A percentile compares a stretch with the other conserved stretches of the same genome.
phyloP scores from a whole-genome alignment of 768 basidiomycete genomes.

The Hirschioporus abietinus region DNA sequence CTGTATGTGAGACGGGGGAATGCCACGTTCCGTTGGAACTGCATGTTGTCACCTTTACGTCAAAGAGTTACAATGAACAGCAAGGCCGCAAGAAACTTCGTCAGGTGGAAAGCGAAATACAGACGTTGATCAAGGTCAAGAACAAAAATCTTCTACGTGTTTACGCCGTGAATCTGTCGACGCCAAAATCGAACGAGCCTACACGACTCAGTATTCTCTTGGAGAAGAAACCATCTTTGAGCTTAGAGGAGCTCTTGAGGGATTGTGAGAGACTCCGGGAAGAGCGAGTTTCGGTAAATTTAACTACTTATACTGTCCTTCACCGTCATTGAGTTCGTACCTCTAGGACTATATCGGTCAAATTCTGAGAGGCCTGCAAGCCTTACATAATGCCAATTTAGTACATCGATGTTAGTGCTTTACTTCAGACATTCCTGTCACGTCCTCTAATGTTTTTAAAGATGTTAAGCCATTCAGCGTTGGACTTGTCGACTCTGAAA shows the following conservation, averaged over 20 bases:
- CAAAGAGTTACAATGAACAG: slow-evolving; percentile 59
- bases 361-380: slow-evolving; percentile 63
- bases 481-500: slow-evolving; percentile 49
- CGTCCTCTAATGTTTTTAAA: slow-evolving; percentile 19
- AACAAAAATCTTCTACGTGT: slow-evolving; percentile 64
- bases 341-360: slow-evolving; percentile 72
- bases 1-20: slow-evolving; percentile 53
- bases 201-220: slow-evolving; percentile 61
- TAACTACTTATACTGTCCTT: slow-evolving; percentile 4
- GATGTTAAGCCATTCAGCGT: slow-evolving; percentile 57
- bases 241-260: slow-evolving; percentile 68
- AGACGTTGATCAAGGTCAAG: slow-evolving; percentile 49
- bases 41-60: slow-evolving; percentile 58
- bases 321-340: background rate
- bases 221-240: slow-evolving; percentile 65
- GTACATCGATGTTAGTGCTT: slow-evolving; percentile 51
- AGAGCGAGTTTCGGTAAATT: slow-evolving; percentile 58
- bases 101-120: slow-evolving; percentile 61
- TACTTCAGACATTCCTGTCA: too few relatives aligned
- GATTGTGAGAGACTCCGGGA: slow-evolving; percentile 72
- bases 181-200: slow-evolving; percentile 41
- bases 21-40: slow-evolving; percentile 54
- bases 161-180: slow-evolving; percentile 59
- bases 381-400: slow-evolving; percentile 57
- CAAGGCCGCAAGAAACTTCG: slow-evolving; percentile 72